A percentile compares a stretch with the other conserved stretches of the same genome.
Conservation (phyloP, 441 rosid genomes). For the Corymbia citriodora region DNA sequence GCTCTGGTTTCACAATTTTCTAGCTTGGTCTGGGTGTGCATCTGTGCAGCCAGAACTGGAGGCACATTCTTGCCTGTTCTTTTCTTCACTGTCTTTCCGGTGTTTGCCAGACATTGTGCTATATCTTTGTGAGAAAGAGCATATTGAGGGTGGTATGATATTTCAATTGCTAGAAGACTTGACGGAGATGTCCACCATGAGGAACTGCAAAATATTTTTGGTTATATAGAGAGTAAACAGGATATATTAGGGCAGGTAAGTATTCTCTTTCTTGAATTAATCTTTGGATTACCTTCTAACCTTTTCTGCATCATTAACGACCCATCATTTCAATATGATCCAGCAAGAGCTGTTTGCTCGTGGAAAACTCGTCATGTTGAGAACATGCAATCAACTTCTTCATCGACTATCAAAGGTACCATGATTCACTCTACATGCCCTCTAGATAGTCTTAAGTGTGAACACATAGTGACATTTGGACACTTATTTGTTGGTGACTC, state of each 20-base stretch:
- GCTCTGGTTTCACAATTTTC: neutral
- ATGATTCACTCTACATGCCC: neutral
- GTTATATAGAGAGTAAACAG: conserved; percentile 92
- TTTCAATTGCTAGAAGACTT: conserved; percentile 94
- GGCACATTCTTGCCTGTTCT: neutral
- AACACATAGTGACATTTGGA: neutral
- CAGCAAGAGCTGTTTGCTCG: conserved; percentile 99
- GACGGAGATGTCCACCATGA: conserved; percentile 98
- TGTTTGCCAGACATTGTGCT: conserved; percentile 68
- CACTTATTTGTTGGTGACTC: neutral
- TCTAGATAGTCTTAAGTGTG: neutral
- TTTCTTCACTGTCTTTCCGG: neutral
- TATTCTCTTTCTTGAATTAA: neutral
- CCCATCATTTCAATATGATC: neutral
- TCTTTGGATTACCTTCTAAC: neutral
- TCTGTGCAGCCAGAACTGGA: neutral
- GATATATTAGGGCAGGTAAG: conserved; percentile 87
- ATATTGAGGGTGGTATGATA: conserved; percentile 98
- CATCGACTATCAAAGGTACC: conserved; percentile 93
- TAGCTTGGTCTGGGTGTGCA: neutral
- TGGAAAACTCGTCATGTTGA: conserved; percentile 98
- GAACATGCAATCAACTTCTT: conserved; percentile 99
- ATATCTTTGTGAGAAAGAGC: conserved; percentile 95
- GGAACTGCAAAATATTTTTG: conserved; percentile 87
- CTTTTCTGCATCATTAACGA: neutral